Evolutionary conservation across 23 red algal species (phyloP), one percentile per base, ranked within the genome.

Genomic region (Gracilaria gracilis): DNA sequence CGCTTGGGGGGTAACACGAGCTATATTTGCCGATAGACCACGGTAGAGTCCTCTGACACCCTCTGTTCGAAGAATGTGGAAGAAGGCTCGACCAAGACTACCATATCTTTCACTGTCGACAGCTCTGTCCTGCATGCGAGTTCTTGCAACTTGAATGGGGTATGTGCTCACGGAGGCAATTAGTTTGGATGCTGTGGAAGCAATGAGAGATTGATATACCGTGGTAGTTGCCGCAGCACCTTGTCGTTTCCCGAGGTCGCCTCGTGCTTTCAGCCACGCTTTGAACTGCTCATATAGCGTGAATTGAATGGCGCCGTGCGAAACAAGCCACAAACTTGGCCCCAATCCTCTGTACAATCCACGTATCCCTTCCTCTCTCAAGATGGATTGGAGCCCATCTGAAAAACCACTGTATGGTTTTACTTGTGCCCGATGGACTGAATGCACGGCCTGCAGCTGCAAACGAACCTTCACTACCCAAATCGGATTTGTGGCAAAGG

Each of bases 381-480:
- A 48, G 25, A 98, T 91, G 25, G 50, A 84, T 33, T 55, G 20
- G 19, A 95, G 39, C 19, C 84, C 93, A 66, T 92, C 70, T 3
- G 95, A 20, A 8, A 98, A 84, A 9, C 89, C 85, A 21, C 17
- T 36, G 57, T 98, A 98, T 11, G 81, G 64, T 58, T 64, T 21
- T n/a, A 78, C 19, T 19, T 39, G 62, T 15, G 48, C 17, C 15
- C 42, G 59, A 35, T 55, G 53, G 37, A 61, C 36, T 14, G 39
- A 25, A 48, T 40, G 39, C 34, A 42, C 31, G 29, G 61, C 57
- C 81, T 95, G 88, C 80, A 99, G 84, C 73, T 99, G 97, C 82
- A 99, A 58, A 0, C 97, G 85, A 59, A 95, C 95, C 71, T 99
- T 99, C 33, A 99, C 83, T 3, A 99, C 88, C 97, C 97, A 99